These are phyloP conservation scores for Aspergillus tanneri DNA, from an alignment of 2,329 filamentous ascomycete species.

Conservation along the genomic window DNA sequence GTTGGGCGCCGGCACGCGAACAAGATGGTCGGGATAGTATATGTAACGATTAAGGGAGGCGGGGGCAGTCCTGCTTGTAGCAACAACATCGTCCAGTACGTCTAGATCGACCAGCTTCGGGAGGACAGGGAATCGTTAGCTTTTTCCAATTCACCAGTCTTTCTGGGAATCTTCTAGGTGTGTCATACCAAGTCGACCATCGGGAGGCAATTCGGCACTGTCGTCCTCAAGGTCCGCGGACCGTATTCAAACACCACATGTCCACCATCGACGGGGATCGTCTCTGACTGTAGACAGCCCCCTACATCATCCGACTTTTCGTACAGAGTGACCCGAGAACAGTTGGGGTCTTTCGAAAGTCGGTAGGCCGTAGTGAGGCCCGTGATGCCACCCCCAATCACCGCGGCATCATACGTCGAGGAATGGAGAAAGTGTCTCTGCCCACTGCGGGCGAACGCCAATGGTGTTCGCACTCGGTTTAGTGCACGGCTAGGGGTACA, in stretches of 20 bases:
- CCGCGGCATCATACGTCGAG: constrained; percentile 54
- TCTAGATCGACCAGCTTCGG: constrained; percentile 58
- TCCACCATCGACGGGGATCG: constrained; percentile 57
- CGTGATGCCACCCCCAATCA: constrained; percentile 80
- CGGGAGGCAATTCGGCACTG: constrained; percentile 59
- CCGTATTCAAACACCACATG: constrained; percentile 78
- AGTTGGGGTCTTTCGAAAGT: constrained; percentile 66
- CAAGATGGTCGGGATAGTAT: constrained; percentile 83
- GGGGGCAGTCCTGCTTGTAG: constrained; percentile 51
- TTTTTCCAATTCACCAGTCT: not conserved
- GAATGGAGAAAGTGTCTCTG: constrained; percentile 23
- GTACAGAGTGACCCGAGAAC: constrained; percentile 74
- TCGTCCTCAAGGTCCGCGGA: constrained; percentile 70
- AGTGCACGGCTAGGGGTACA: constrained; percentile 25
- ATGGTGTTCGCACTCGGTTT: constrained; percentile 19
- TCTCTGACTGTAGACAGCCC: constrained; percentile 77
- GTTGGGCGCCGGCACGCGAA: constrained; percentile 56
- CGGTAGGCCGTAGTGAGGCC: constrained; percentile 78
- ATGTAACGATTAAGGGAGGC: constrained; percentile 69
- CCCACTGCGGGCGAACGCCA: constrained; percentile 16
- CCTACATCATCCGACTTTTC: constrained; percentile 70
- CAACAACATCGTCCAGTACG: constrained; percentile 57
- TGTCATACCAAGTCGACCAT: constrained; percentile 67
- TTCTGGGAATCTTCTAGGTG: not conserved
- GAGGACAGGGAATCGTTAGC: not conserved